A percentile compares a stretch with the other conserved stretches of the same genome.
Conservation (phyloP, 192 early-diverging fungal genomes). For the Gonapodya prolifera region DNA sequence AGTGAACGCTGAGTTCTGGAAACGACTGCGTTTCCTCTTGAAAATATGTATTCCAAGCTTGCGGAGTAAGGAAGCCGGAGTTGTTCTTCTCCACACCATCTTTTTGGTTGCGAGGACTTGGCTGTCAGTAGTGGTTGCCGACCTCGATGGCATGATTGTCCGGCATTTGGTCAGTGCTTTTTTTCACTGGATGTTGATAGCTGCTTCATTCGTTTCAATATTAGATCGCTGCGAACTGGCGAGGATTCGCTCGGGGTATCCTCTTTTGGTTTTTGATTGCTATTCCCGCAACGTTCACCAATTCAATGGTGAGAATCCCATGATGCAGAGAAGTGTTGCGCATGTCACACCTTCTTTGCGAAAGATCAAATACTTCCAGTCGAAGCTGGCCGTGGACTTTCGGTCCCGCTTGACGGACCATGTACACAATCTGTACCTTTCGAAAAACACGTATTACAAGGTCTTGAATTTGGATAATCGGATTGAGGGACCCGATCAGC, state of each 20-base stretch:
- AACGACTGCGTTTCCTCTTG: too few relatives aligned
- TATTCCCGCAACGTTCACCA: constrained; percentile 91
- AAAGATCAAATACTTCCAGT: constrained; percentile 29
- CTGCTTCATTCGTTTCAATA: background rate
- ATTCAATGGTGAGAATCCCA: constrained; percentile 71
- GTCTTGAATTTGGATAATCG: constrained; percentile 29
- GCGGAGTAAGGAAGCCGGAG: constrained; percentile 62
- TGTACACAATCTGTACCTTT: constrained; percentile 26
- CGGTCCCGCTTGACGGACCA: constrained; percentile 23
- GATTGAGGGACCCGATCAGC: constrained; percentile 30
- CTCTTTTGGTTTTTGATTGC: constrained; percentile 89
- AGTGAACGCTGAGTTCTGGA: too few relatives aligned
- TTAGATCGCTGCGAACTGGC: constrained; percentile 64
- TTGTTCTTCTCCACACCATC: constrained; percentile 67
- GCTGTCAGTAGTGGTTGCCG: constrained; percentile 80
- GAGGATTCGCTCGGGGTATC: constrained; percentile 61
- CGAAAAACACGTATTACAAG: constrained; percentile 28
- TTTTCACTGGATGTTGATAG: background rate
- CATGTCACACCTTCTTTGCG: background rate
- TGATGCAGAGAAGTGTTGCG: constrained; percentile 8
- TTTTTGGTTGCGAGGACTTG: constrained; percentile 87
- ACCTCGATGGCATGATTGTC: constrained; percentile 87
- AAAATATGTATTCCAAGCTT: constrained; percentile 70
- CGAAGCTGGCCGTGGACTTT: constrained; percentile 29
- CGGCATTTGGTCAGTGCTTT: constrained; percentile 65